A percentile compares a stretch with the other conserved stretches of the same genome.
Evolutionary conservation across 2,329 filamentous ascomycete genomes (phyloP).

Genomic region (Fusarium poae): DNA sequence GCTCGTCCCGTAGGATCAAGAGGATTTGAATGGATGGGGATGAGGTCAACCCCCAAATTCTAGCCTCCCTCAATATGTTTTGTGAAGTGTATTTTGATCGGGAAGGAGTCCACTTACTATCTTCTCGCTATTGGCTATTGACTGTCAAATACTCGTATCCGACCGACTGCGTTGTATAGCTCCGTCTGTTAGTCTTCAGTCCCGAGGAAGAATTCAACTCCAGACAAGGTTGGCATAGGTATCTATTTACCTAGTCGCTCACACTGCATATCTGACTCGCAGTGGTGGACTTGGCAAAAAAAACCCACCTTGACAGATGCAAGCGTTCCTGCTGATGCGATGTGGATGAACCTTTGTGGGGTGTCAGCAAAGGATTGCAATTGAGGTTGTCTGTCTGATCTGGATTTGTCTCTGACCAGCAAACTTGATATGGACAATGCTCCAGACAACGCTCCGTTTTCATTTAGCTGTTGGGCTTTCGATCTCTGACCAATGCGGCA

Average conservation of each 20-base stretch:
- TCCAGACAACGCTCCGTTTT: conserved; percentile 4
- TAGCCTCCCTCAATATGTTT: neutral
- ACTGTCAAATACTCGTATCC: neutral
- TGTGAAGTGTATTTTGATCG: neutral
- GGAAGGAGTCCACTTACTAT: neutral
- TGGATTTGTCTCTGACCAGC: neutral
- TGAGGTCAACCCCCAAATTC: neutral
- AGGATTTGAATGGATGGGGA: neutral
- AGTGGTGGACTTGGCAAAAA: neutral
- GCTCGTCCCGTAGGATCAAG: conserved; percentile 13
- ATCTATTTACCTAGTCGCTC: neutral
- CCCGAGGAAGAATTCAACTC: neutral
- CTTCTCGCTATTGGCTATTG: neutral
- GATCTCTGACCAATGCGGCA: neutral
- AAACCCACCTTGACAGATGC: neutral
- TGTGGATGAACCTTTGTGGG: neutral
- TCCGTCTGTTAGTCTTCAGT: neutral
- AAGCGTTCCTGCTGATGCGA: neutral
- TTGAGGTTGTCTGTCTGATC: neutral
- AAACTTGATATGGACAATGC: conserved; percentile 3
- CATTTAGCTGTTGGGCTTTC: neutral
- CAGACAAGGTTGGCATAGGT: neutral
- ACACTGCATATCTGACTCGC: neutral
- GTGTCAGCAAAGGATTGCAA: neutral
- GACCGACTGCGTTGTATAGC: neutral